These are phyloP conservation scores for Lignosus rhinocerotis DNA, from an alignment of 1,284 basidiomycete genomes.

Conservation along the genomic window DNA sequence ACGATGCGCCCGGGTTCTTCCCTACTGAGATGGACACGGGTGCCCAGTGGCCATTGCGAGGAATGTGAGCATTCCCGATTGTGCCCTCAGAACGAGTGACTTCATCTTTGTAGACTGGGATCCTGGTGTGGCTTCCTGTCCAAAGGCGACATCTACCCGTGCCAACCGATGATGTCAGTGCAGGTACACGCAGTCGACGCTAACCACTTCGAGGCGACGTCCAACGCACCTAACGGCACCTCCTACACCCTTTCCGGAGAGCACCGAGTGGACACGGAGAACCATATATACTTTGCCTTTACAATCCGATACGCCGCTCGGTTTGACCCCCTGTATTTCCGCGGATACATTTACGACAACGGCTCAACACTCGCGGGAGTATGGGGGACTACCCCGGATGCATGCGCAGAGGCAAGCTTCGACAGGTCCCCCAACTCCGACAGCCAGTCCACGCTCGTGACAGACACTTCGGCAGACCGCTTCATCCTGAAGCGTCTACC, in stretches of 20 bases:
- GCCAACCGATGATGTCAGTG: conserved; percentile 10
- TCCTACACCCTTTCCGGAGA: conserved; percentile 1
- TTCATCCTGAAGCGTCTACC: conserved; percentile 14
- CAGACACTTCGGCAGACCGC: background rate
- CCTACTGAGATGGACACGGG: background rate
- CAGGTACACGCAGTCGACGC: conserved; percentile 4
- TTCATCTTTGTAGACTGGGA: background rate
- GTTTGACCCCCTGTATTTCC: conserved; percentile 9
- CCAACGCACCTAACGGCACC: conserved; percentile 5
- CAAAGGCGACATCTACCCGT: conserved; percentile 7
- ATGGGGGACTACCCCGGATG: conserved; percentile 6
- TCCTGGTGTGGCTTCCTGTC: conserved; percentile 10
- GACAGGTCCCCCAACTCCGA: background rate
- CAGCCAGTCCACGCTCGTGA: background rate
- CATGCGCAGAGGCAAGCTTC: background rate
- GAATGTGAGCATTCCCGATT: background rate
- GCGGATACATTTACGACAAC: conserved; percentile 10
- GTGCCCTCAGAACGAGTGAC: background rate
- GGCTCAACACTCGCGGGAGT: conserved; percentile 11
- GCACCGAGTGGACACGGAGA: background rate
- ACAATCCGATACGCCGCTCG: conserved; percentile 6
- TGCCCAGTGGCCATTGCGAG: conserved; percentile 1
- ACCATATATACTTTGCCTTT: background rate
- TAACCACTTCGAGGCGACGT: conserved; percentile 4
- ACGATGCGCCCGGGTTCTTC: conserved; percentile 2